phyloP scores from a whole-genome alignment of 108 stramenopile genomes.

The Cyclotella sp. region DNA sequence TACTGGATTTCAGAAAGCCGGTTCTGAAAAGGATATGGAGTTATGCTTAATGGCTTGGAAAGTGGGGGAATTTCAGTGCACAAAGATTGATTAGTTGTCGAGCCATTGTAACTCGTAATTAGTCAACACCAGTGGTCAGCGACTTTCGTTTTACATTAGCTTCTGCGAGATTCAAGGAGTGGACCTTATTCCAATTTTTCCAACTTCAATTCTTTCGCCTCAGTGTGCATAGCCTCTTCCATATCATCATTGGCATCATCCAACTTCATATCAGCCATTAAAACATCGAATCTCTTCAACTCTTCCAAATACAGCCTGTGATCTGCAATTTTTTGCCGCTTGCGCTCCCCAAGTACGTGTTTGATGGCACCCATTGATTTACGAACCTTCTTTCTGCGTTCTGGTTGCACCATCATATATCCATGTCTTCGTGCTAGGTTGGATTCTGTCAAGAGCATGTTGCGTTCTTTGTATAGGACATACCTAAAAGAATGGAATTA shows the following conservation, averaged over 20 bases:
- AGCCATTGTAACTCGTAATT: no score
- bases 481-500: slow-evolving; percentile 37
- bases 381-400: slow-evolving; percentile 74
- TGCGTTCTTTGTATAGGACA: slow-evolving; percentile 92
- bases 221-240: slow-evolving; percentile 49
- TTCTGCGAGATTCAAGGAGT: background rate
- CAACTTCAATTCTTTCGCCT: slow-evolving; percentile 31
- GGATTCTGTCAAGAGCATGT: slow-evolving; percentile 89
- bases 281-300: slow-evolving; percentile 37
- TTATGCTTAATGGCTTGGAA: slow-evolving; percentile 22
- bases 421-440: slow-evolving; percentile 72
- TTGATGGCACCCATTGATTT: slow-evolving; percentile 90
- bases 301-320: slow-evolving; percentile 41
- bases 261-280: slow-evolving; percentile 30
- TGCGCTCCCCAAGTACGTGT: slow-evolving; percentile 88
- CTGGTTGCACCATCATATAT: slow-evolving; percentile 78
- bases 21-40: slow-evolving; percentile 30
- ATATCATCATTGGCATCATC: slow-evolving; percentile 14
- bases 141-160: no score
- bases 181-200: background rate
- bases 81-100: no score
- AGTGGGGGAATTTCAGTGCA: background rate
- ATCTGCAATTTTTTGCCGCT: slow-evolving; percentile 73
- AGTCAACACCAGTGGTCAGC: no score
- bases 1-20: slow-evolving; percentile 27